A percentile compares a stretch with the other conserved stretches of the same genome.
These are phyloP conservation scores for Phlyctochytrium planicorne DNA, from an alignment of 192 early-diverging fungal genomes.

Conservation along the genomic window DNA sequence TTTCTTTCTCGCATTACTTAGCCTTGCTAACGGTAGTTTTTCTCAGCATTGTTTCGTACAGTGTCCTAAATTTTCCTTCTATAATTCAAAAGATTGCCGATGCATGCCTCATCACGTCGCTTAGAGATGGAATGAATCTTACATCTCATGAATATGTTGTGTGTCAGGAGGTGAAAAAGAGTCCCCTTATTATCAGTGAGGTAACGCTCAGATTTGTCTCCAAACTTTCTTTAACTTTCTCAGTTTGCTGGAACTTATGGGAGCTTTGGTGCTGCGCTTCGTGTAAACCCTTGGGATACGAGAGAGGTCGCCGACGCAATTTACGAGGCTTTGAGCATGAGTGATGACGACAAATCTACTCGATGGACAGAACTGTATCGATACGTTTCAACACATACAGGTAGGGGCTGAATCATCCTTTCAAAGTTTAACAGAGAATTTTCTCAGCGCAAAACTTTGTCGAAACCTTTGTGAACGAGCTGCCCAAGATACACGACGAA, in stretches of 20 bases:
- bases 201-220: slow-evolving; percentile 15
- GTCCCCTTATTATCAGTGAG: slow-evolving; percentile 57
- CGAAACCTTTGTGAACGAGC: too few species aligned
- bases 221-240: slow-evolving; percentile 7
- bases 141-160: slow-evolving; percentile 61
- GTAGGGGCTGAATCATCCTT: too few species aligned
- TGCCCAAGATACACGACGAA: too few species aligned
- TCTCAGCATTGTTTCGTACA: slow-evolving; percentile 16
- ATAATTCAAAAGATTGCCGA: slow-evolving; percentile 44
- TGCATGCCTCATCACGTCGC: slow-evolving; percentile 54
- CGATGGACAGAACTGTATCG: too few species aligned
- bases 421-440: too few species aligned
- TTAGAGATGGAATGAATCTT: slow-evolving; percentile 63
- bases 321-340: too few species aligned
- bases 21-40: slow-evolving; percentile 43
- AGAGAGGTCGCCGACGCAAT: too few species aligned
- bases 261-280: slow-evolving; percentile 53
- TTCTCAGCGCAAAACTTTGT: too few species aligned
- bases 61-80: slow-evolving; percentile 16
- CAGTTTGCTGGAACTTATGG: slow-evolving; percentile 59
- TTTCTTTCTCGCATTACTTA: slow-evolving; percentile 52
- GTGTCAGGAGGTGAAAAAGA: slow-evolving; percentile 50
- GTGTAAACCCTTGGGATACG: slow-evolving; percentile 60
- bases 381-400: too few species aligned
- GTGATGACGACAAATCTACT: too few species aligned